Base-by-base conservation (phyloP, 2,329 filamentous ascomycete species). In the Triangularia verruculosa region DNA sequence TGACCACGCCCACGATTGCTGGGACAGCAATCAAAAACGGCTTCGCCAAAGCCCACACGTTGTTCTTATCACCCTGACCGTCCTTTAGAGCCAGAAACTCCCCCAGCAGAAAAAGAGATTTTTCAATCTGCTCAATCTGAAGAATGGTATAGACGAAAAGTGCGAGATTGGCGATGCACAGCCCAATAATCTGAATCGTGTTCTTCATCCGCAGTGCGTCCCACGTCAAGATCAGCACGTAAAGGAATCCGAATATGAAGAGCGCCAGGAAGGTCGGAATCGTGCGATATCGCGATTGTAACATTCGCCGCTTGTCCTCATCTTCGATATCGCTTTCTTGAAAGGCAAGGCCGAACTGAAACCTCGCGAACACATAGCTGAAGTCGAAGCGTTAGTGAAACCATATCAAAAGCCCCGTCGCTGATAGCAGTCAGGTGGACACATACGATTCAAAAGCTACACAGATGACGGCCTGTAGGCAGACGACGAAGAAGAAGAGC, bases 171-270 rank as follows among this genome's bases (percentile, higher is more conserved):
- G 95, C 95, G 63, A 96, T 80, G 78, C 94, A 97, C 28, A 99
- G 84, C 53, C 95, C 95, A 70, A 99, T 98, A 75, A 98, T 85
- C 77, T 99, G 95, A 82, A 99, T 99, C 11, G 95, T 99, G 79
- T 99, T 99, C 78, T 97, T 97, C 74, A 94, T 83, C 67, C 93
- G 89, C 64, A 99, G 82, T 15, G 94, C 95, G 80, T 99, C 95
- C 84, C 93, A 98, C 12, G 95, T 91, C 60, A 99, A 82, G 27
- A 96, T 80, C 30, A 98, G 80, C 74, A 97, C 89, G 79, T 98
- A 99, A 63, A 99, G 77, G 79, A 96, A 98, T 66, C 92, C 95
- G 76, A 99, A 97, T 76, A 97, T 97, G 81, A 98, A 97, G 55
- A 99, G 86, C 24, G 94, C 92, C 64, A 99, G 83, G 78, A 97